Percentiles rank a stretch among this genome's conserved stretches.
phyloP scores from a whole-genome alignment of 805 yeast species.

The Candida broadrunensis region DNA sequence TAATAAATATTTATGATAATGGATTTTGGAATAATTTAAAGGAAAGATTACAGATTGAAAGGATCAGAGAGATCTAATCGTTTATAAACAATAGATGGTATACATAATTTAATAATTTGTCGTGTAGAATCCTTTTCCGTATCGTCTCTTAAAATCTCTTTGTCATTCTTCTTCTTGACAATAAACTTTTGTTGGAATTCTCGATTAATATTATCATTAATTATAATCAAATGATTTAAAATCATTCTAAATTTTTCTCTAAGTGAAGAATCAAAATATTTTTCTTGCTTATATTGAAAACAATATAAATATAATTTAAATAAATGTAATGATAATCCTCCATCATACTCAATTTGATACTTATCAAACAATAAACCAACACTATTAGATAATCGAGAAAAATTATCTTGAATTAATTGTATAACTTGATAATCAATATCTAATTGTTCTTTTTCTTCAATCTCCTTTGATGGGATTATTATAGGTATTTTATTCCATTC shows the following conservation, averaged over 20 bases:
- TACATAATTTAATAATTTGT: conserved; percentile 4
- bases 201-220: background rate
- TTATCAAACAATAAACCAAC: background rate
- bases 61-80: conserved; percentile 9
- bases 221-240: background rate
- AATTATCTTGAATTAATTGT: background rate
- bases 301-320: conserved; percentile 12
- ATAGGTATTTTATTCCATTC: background rate
- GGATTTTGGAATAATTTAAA: conserved; percentile 45
- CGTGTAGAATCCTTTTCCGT: background rate
- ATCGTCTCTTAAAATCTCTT: too few relatives aligned
- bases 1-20: conserved; percentile 46
- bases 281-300: conserved; percentile 8
- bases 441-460: background rate
- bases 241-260: background rate
- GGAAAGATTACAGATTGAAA: conserved; percentile 31
- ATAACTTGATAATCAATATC: background rate
- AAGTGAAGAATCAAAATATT: background rate
- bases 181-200: background rate
- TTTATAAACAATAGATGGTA: conserved; percentile 12
- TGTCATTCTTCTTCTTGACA: background rate
- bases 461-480: background rate
- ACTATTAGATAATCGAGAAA: background rate
- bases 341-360: background rate
- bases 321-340: background rate